Conservation (phyloP, 192 early-diverging fungal genomes). For the Rhizoclosmatium globosum region DNA sequence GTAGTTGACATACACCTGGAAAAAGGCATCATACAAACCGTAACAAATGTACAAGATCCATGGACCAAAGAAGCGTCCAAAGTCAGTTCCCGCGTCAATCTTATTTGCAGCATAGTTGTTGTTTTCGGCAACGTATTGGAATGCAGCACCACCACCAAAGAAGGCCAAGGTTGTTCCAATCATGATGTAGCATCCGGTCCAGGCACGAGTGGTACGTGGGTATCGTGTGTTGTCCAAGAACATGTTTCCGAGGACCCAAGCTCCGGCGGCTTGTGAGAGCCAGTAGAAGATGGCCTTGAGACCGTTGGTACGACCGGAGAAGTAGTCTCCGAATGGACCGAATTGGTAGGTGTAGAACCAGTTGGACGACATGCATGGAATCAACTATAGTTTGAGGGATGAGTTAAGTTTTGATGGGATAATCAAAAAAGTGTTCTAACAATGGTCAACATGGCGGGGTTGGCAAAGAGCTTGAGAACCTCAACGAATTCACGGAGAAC, state of each 20-base stretch:
- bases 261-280: slow-evolving; percentile 15
- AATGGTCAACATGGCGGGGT: slow-evolving; percentile 73
- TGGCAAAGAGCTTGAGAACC: slow-evolving; percentile 70
- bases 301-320: background rate
- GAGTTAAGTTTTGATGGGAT: background rate
- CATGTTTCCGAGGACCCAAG: no score
- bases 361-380: slow-evolving; percentile 57
- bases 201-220: slow-evolving; percentile 68
- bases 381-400: slow-evolving; percentile 70
- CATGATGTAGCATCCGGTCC: slow-evolving; percentile 58
- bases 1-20: no score
- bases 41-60: slow-evolving; percentile 77
- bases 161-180: slow-evolving; percentile 11
- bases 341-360: slow-evolving; percentile 3
- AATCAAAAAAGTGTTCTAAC: background rate
- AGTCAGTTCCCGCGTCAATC: slow-evolving; percentile 29
- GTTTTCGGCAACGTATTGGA: slow-evolving; percentile 47
- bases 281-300: slow-evolving; percentile 17
- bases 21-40: slow-evolving; percentile 45
- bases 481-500: slow-evolving; percentile 63
- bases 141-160: slow-evolving; percentile 27
- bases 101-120: slow-evolving; percentile 50
- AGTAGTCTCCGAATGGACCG: slow-evolving; percentile 27
- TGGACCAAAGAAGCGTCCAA: slow-evolving; percentile 57
- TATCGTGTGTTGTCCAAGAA: slow-evolving; percentile 31